These are phyloP conservation scores for Coccinonectria pachysandricola DNA, from an alignment of 2,329 filamentous ascomycete genomes.

Conservation along the genomic window DNA sequence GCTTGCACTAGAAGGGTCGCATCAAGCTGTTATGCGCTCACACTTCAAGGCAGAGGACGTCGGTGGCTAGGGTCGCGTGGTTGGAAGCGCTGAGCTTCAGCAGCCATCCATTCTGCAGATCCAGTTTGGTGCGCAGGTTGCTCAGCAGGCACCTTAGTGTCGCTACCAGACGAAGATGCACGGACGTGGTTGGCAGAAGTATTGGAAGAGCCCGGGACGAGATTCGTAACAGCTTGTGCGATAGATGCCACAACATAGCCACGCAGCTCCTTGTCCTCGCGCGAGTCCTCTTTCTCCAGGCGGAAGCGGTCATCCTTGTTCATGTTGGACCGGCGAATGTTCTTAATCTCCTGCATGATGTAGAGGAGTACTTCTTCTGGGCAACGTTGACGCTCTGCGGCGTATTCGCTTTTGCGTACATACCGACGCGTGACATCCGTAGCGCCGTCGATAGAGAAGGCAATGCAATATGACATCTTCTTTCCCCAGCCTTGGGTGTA, in stretches of 20 bases:
- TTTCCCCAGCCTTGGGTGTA: constrained; percentile 94
- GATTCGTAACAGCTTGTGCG: constrained; percentile 59
- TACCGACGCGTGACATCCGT: constrained; percentile 58
- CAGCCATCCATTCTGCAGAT: constrained; percentile 40
- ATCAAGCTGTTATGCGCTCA: constrained; percentile 8
- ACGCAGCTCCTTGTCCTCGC: constrained; percentile 65
- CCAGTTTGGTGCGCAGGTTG: constrained; percentile 43
- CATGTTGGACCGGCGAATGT: constrained; percentile 72
- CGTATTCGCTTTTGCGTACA: constrained; percentile 61
- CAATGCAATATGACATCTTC: constrained; percentile 94
- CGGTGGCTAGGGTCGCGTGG: constrained; percentile 36
- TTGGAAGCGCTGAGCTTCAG: constrained; percentile 32
- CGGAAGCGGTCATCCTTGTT: constrained; percentile 75
- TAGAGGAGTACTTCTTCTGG: constrained; percentile 85
- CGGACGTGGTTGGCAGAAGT: constrained; percentile 14
- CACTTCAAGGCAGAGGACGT: constrained; percentile 23
- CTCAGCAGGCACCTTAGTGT: constrained; percentile 52
- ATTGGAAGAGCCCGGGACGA: constrained; percentile 41
- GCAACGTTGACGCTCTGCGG: constrained; percentile 65
- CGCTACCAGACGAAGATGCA: constrained; percentile 30
- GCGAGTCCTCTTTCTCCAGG: constrained; percentile 69
- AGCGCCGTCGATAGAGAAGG: constrained; percentile 82
- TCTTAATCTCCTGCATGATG: constrained; percentile 85
- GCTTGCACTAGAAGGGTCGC: constrained; percentile 11
- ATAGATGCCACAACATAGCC: constrained; percentile 65